Evolutionary conservation across 2,329 filamentous ascomycete genomes (phyloP), one percentile per base, ranked within the genome.

Genomic region (Fonsecaea monophora): DNA sequence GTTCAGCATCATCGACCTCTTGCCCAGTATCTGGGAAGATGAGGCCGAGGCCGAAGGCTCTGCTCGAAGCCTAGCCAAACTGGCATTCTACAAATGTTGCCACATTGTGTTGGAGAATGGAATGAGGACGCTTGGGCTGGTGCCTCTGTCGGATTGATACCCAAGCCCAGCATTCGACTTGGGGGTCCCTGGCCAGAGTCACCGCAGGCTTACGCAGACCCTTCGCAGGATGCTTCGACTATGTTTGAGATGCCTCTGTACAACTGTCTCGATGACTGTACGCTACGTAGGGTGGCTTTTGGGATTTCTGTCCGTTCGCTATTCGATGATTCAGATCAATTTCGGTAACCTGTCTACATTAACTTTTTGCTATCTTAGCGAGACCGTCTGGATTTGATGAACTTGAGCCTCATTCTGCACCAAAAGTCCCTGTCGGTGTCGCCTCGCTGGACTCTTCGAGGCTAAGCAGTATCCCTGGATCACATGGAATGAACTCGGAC

Each of bases 31-130:
- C 12, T 64, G 61, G 56, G 55, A 65, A 30, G 83, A 96, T 68
- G 87, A 91, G 75, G 91, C 95, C 62, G 87, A 96, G n/a, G 91
- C 91, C 62, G 91, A 88, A 68, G 91, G 94, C 79, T 83, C 82
- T 35, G 88, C 90, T 76, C 80, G 93, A 62, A 89, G 90, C 83
- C 79, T 82, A 74, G 89, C 90, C 32, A 85, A 92, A 72, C 87
- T 92, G 85, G 90, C 91, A 10, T 80, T 96, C 72, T 96, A 96
- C 77, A 88, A 90, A 72, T 84, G 89, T 2, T 90, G 91, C 6
- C 86, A 90, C 74, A 88, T 89, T 68, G 91, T 94, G 40, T 82
- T 96, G 70, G 85, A 85, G 74, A 96, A 95, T 78, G 92, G 91
- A 68, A 96, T 96, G 92, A 85, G 85, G 69, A 78, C 96, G 73